These are phyloP conservation scores for Penicillium griseofulvum DNA, from an alignment of 2,329 filamentous ascomycete genomes.

Conservation along the genomic window DNA sequence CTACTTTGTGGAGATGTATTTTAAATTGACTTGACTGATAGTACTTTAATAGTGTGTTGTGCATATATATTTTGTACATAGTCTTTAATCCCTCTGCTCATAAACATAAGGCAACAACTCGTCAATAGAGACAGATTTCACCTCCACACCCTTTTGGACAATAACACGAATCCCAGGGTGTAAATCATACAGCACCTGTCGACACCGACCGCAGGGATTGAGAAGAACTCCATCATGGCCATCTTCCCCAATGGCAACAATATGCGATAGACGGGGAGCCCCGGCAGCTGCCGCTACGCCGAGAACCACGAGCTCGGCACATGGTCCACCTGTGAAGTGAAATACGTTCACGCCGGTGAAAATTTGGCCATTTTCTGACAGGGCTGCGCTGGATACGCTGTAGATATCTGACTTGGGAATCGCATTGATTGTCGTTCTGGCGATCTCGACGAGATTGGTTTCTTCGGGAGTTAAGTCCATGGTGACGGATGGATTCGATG, in stretches of 20 bases:
- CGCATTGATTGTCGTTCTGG: not conserved
- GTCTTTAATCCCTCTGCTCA: not conserved
- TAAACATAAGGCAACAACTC: constrained; percentile 2
- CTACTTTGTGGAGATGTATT: not conserved
- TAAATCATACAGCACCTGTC: constrained; percentile 28
- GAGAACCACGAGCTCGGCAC: constrained; percentile 30
- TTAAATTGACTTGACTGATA: not conserved
- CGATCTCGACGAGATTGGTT: not conserved
- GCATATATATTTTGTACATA: not conserved
- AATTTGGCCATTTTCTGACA: constrained; percentile 17
- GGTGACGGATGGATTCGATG: not conserved
- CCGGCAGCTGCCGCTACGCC: constrained; percentile 26
- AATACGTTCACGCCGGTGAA: constrained; percentile 26
- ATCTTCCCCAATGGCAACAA: constrained; percentile 26
- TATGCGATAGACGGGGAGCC: constrained; percentile 20
- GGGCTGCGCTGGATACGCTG: constrained; percentile 18
- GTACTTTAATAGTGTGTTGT: not conserved
- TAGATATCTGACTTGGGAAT: constrained; percentile 19
- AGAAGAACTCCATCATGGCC: constrained; percentile 17
- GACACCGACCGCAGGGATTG: constrained; percentile 29
- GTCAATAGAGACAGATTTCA: not conserved
- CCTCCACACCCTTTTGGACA: constrained; percentile 9
- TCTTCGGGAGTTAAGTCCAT: not conserved
- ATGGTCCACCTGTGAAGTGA: constrained; percentile 31
- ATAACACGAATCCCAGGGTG: constrained; percentile 27